These are phyloP conservation scores for Bidens hawaiensis DNA, from an alignment of 140 eudicot species.

Conservation along the genomic window DNA sequence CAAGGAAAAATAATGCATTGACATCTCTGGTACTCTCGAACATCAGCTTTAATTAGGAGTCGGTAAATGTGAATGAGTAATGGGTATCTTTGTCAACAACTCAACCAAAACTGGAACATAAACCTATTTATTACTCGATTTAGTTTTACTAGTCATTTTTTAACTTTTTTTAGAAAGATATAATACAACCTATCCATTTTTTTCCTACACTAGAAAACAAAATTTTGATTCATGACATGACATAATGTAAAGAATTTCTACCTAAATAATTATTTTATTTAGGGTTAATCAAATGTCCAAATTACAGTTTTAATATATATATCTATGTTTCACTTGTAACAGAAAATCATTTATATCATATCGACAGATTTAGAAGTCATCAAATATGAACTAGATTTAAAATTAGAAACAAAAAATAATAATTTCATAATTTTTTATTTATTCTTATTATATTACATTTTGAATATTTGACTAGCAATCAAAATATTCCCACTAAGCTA, in stretches of 20 bases:
- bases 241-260: not conserved
- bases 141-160: not conserved
- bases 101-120: not conserved
- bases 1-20: slow-evolving; percentile 2
- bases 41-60: slow-evolving; percentile 21
- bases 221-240: not conserved
- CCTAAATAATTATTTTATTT: not conserved
- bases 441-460: not conserved
- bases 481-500: not conserved
- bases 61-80: slow-evolving; percentile 16
- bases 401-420: no score
- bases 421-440: no score
- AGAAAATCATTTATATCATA: no score
- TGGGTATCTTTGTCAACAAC: slow-evolving; percentile 1
- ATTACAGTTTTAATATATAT: not conserved
- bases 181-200: not conserved
- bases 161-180: not conserved
- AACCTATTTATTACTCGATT: not conserved
- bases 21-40: slow-evolving; percentile 10
- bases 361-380: no score
- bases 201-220: no score
- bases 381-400: no score
- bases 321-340: no score
- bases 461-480: not conserved
- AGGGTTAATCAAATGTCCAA: not conserved